Percentiles rank a stretch among this genome's conserved stretches.
Conservation (phyloP, 1,284 basidiomycete species). For the Puccinia sorghi region DNA sequence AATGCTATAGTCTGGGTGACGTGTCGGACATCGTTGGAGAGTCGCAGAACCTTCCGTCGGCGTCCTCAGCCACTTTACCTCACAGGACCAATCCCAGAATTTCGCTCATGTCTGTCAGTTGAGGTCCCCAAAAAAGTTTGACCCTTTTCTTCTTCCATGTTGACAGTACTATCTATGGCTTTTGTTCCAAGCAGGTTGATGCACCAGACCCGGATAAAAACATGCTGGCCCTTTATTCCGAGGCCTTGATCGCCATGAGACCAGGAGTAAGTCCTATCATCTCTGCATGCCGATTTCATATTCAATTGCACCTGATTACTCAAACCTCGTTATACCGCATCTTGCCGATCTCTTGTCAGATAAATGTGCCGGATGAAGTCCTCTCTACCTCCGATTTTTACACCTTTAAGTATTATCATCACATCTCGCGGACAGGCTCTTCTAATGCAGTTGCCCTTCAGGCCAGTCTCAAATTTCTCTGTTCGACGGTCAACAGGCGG, state of each 20-base stretch:
- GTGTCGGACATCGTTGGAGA: constrained; percentile 58
- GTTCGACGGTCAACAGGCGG: constrained; percentile 46
- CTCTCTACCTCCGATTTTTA: constrained; percentile 35
- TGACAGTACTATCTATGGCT: constrained; percentile 4
- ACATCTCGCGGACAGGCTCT: constrained; percentile 23
- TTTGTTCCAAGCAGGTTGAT: constrained; percentile 25
- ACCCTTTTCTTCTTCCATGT: constrained; percentile 22
- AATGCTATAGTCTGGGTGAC: constrained; percentile 67
- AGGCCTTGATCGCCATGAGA: constrained; percentile 34
- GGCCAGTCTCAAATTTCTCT: constrained; percentile 38
- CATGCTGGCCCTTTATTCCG: constrained; percentile 36
- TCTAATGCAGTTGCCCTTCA: constrained; percentile 19
- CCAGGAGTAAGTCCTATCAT: constrained; percentile 16
- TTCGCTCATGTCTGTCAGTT: constrained; percentile 58
- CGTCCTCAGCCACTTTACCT: constrained; percentile 63
- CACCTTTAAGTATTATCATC: constrained; percentile 36
- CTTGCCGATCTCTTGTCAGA: constrained; percentile 9
- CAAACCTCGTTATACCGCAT: background rate
- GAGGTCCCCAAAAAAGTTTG: constrained; percentile 61
- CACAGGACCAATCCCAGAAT: constrained; percentile 63
- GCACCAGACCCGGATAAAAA: constrained; percentile 33
- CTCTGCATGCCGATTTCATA: background rate
- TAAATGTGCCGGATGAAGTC: constrained; percentile 38
- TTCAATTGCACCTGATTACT: background rate
- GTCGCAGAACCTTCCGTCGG: constrained; percentile 17